A percentile compares a stretch with the other conserved stretches of the same genome.
Evolutionary conservation across 202 grass and related monocot genomes (phyloP).

Genomic region (Zizania palustris): DNA sequence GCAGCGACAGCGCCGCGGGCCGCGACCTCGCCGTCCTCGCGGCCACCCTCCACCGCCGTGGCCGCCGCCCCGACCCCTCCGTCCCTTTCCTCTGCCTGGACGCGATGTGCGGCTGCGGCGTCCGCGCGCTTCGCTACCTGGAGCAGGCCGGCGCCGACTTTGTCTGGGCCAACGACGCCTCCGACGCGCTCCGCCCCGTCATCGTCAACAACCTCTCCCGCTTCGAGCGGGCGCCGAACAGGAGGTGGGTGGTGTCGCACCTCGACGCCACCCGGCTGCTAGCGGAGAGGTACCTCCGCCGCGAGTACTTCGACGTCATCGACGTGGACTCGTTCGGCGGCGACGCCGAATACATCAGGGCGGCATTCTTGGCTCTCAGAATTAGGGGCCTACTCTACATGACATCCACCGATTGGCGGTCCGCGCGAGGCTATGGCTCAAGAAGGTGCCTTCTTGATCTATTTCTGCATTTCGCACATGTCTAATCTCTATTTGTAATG

Average conservation of each 20-base stretch:
- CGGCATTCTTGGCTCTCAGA: slow-evolving; percentile 61
- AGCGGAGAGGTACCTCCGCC: slow-evolving; percentile 71
- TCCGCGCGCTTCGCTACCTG: slow-evolving; percentile 86
- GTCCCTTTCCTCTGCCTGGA: slow-evolving; percentile 67
- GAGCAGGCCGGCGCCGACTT: slow-evolving; percentile 73
- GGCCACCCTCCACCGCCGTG: slow-evolving; percentile 50
- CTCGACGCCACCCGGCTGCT: slow-evolving; percentile 77
- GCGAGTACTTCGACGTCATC: slow-evolving; percentile 88
- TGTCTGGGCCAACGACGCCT: slow-evolving; percentile 98
- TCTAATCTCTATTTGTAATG: neutral
- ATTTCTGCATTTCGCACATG: slow-evolving; percentile 3
- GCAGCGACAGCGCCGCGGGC: slow-evolving; percentile 76
- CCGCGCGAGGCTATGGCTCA: slow-evolving; percentile 68
- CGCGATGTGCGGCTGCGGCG: slow-evolving; percentile 83
- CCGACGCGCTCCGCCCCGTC: slow-evolving; percentile 67
- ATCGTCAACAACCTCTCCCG: slow-evolving; percentile 64
- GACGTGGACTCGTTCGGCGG: slow-evolving; percentile 91
- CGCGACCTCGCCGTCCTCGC: slow-evolving; percentile 84
- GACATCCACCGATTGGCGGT: slow-evolving; percentile 85
- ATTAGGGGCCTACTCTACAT: slow-evolving; percentile 83
- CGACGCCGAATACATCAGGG: slow-evolving; percentile 68
- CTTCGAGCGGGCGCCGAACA: slow-evolving; percentile 16
- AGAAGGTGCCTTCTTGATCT: slow-evolving; percentile 47
- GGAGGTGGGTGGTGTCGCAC: slow-evolving; percentile 86
- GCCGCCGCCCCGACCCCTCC: slow-evolving; percentile 25